Evolutionary conservation across 169 alveolate species (phyloP), one percentile per base, ranked within the genome.

Genomic region (Theileria annulata): DNA sequence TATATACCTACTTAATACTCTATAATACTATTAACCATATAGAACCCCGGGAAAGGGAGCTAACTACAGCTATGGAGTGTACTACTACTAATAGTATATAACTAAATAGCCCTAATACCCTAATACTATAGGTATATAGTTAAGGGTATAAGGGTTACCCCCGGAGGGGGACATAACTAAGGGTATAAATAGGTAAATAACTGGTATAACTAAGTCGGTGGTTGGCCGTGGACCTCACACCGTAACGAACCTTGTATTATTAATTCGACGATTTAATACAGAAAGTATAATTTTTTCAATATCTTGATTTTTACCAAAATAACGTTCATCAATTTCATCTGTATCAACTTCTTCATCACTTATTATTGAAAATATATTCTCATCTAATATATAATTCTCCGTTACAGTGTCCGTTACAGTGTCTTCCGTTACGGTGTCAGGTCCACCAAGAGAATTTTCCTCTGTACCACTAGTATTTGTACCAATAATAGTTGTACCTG

Each of bases 351-450:
- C 23, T 15, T 15, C 64, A 15, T 69, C 76, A 37, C 49, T 25
- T n/a, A 66, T 10, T 17, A 19, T 30, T 35, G 48, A 21, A 25
- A 69, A 35, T 9, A 69, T 25, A 5, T 69, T 25, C 76, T 69
- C 76, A 37, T 69, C 76, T 66, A 69, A 6, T 3, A 49, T 15
- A n/a, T n/a, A n/a, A n/a, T 62, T 47, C 27, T 58, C 67, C 67
- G 35, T 58, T 28, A 28, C 42, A 13, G 67, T 10, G 30, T 4
- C 10, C 3, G 64, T 3, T 19, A 3, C 30, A 8, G n/a, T n/a
- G n/a, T 62, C 71, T 8, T 58, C 67, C 67, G 35, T 58, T 28
- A 28, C 42, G 30, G 67, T 10, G 30, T 4, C 10, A 19, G 64
- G 30, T 19, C 64, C 30, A 8, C 33, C 64, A 21, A 21, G n/a